phyloP scores from a whole-genome alignment of 345 rosid genomes.

The Eucalyptus albens region DNA sequence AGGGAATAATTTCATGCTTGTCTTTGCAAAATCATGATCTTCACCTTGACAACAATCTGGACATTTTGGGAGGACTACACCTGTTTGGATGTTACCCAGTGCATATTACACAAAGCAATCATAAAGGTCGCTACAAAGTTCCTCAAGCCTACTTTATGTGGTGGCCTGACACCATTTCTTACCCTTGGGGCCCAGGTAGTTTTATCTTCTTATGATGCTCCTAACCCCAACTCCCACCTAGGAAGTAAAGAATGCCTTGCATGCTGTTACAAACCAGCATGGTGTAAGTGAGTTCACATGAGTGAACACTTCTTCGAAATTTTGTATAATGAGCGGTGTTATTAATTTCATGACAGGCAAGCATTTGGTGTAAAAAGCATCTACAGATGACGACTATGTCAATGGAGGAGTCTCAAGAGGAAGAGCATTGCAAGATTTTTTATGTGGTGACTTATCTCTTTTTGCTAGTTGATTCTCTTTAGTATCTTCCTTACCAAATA shows the following conservation, averaged over 20 bases:
- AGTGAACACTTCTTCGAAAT: background rate
- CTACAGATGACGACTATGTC: conserved; percentile 78
- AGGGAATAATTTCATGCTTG: background rate
- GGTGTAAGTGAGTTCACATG: background rate
- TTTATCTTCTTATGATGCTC: background rate
- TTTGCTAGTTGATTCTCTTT: background rate
- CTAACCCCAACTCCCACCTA: background rate
- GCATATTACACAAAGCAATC: conserved; percentile 62
- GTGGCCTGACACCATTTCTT: conserved; percentile 29
- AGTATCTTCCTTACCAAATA: background rate
- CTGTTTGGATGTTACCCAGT: conserved; percentile 81
- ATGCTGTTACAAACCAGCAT: background rate
- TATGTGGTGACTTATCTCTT: conserved; percentile 38
- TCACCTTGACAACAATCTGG: conserved; percentile 40
- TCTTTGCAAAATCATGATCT: background rate
- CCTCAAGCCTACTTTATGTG: conserved; percentile 29
- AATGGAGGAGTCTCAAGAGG: conserved; percentile 75
- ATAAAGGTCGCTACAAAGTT: conserved; percentile 46
- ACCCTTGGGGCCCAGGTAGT: conserved; percentile 58
- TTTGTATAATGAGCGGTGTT: background rate
- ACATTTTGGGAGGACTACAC: conserved; percentile 80
- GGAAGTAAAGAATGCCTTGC: background rate
- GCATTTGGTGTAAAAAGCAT: conserved; percentile 84
- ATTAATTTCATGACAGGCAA: conserved; percentile 29
- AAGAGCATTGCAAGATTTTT: conserved; percentile 55